phyloP scores from a whole-genome alignment of 2,329 filamentous ascomycete genomes.

The Torrubiella hemipterigena region DNA sequence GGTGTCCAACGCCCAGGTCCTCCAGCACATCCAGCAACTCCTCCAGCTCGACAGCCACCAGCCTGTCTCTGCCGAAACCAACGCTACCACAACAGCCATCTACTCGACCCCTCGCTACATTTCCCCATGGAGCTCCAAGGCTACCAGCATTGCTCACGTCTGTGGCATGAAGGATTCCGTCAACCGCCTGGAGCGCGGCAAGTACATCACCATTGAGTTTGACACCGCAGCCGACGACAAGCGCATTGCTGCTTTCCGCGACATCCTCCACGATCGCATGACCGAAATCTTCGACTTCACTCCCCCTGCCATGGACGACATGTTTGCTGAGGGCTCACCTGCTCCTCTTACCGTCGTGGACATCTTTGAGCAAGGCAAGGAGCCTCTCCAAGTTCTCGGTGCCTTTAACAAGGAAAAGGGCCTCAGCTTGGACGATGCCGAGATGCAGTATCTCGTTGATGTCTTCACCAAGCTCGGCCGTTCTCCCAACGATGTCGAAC shows the following conservation, averaged over 20 bases:
- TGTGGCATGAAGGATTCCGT: slow-evolving; percentile 64
- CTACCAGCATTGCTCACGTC: slow-evolving; percentile 84
- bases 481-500: slow-evolving; percentile 70
- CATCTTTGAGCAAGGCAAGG: slow-evolving; percentile 52
- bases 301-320: slow-evolving; percentile 56
- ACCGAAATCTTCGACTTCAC: slow-evolving; percentile 66
- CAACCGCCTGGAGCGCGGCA: slow-evolving; percentile 76
- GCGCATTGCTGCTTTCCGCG: slow-evolving; percentile 45
- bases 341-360: slow-evolving; percentile 62
- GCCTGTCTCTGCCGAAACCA: slow-evolving; percentile 17
- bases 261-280: slow-evolving; percentile 86
- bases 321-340: slow-evolving; percentile 62
- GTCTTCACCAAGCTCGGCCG: slow-evolving; percentile 33
- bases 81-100: slow-evolving; percentile 43
- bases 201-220: slow-evolving; percentile 60
- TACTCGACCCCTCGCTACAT: slow-evolving; percentile 76
- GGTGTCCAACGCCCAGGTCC: slow-evolving; percentile 26
- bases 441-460: slow-evolving; percentile 91
- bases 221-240: slow-evolving; percentile 31
- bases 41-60: slow-evolving; percentile 25
- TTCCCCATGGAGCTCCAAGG: slow-evolving; percentile 96
- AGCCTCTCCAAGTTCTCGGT: slow-evolving; percentile 60
- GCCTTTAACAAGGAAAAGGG: slow-evolving; percentile 77
- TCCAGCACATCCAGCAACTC: slow-evolving; percentile 34
- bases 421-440: slow-evolving; percentile 73